Evolutionary conservation across 805 yeast genomes (phyloP), one percentile per base, ranked within the genome.

Genomic region (Ascoidea tarda): DNA sequence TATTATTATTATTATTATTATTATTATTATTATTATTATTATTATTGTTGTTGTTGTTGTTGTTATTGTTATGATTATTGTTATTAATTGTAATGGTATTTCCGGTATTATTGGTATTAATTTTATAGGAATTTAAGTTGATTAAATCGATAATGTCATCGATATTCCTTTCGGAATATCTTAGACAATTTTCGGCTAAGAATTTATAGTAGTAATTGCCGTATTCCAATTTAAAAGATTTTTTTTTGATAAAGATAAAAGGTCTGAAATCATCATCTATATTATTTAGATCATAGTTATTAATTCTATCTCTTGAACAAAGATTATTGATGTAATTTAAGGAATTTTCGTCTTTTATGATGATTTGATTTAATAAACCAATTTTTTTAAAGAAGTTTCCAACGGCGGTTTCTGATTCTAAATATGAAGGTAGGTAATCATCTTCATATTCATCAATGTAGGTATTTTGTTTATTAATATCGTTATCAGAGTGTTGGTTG

Each of bases 201-300:
- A 56, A 56, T 47, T 52, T 52, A 42, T 56, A 56, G 47, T 56
- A 56, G 33, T 56, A 56, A 21, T 54, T 53, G 5, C 58, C 58
- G 47, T 54, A 54, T 10, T 48, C 49, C 10, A 16, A 33, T 6
- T 51, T 45, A 16, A 33, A 51, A 6, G 45, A 21, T 28, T 54
- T 53, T 45, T 46, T 28, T 14, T 45, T 49, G 3, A 55, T 49
- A 45, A 55, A 55, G 28, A 55, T 12, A 50, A 55, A 55, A 12
- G 57, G 57, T 32, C 57, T 32, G 44, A 49, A 55, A 33, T 55
- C 57, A 44, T 42, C 47, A 16, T 47, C 49, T 16, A 53, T 16
- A 32, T 55, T 52, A 21, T 47, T 32, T n/a, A 53, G 51, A 48
- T 55, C 54, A 44, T 55, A 53, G 31, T 55, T 51, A 45, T 54